phyloP scores from a whole-genome alignment of 75 land plant species.

The Larix kaempferi region DNA sequence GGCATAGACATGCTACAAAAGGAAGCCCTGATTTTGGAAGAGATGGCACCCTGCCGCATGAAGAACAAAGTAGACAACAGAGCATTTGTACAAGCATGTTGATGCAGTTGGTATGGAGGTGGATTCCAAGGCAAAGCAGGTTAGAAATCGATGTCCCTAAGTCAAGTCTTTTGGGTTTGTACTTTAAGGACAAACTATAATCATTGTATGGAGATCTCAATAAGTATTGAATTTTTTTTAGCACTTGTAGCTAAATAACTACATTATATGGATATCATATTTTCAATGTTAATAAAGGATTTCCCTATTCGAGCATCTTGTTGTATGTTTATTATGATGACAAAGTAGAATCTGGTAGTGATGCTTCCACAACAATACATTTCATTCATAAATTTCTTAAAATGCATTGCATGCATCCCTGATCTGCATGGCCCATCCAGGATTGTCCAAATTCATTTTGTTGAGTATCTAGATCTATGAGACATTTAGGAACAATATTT shows the following conservation, averaged over 20 bases:
- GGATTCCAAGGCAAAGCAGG: conserved; percentile 70
- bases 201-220: conserved; percentile 1
- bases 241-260: background rate
- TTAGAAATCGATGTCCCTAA: conserved; percentile 10
- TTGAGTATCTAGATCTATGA: too few relatives aligned
- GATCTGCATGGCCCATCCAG: too few relatives aligned
- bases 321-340: too few relatives aligned
- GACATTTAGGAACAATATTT: too few relatives aligned
- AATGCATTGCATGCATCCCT: too few relatives aligned
- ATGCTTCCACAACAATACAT: too few relatives aligned
- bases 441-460: too few relatives aligned
- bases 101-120: conserved; percentile 77
- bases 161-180: background rate
- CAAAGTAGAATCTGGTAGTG: background rate
- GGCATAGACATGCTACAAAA: conserved; percentile 43
- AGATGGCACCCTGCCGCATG: conserved; percentile 58
- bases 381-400: too few relatives aligned
- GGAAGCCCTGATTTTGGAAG: conserved; percentile 43
- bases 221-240: background rate
- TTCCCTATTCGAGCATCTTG: too few relatives aligned
- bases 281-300: too few relatives aligned
- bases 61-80: conserved; percentile 88
- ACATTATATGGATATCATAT: background rate
- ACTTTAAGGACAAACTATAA: conserved; percentile 8
- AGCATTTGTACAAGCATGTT: conserved; percentile 71